Evolutionary conservation across 257 asterid genomes (phyloP).

Genomic region (Craterostigma plantagineum): DNA sequence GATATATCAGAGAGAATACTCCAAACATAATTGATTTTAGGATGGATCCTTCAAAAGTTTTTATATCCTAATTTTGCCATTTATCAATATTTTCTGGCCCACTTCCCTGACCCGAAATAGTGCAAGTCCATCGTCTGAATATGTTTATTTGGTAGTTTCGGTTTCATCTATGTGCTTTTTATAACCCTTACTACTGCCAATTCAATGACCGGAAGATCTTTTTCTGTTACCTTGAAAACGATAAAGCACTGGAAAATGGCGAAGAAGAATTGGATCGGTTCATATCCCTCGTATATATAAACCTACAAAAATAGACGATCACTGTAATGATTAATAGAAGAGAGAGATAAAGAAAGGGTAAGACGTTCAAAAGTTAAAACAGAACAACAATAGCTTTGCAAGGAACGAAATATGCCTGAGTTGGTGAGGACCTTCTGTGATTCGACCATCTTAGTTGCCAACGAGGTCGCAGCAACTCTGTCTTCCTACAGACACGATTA

Average conservation of each 20-base stretch:
- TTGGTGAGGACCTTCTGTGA: conserved; percentile 60
- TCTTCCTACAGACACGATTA: conserved; percentile 74
- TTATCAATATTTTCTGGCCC: conserved; percentile 99
- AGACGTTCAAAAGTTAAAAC: not conserved
- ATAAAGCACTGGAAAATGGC: conserved; percentile 86
- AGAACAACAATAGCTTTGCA: not conserved
- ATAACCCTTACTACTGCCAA: conserved; percentile 44
- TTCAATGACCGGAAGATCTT: too few species aligned
- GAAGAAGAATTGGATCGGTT: conserved; percentile 86
- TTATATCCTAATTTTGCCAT: too few species aligned
- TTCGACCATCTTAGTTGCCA: conserved; percentile 89
- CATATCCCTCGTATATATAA: conserved; percentile 69
- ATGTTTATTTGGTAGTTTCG: conserved; percentile 72
- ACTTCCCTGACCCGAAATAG: conserved; percentile 88
- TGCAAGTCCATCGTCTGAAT: conserved; percentile 77
- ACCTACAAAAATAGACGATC: conserved; percentile 29
- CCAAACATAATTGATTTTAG: too few species aligned
- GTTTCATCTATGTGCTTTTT: conserved; percentile 58
- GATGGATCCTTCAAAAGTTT: too few species aligned
- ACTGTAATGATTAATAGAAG: too few species aligned
- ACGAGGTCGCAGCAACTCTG: conserved; percentile 57
- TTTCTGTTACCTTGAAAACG: conserved; percentile 44
- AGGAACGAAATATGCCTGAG: conserved; percentile 44
- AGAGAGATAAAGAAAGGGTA: not conserved
- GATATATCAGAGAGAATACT: too few species aligned